Evolutionary conservation across 2,329 filamentous ascomycete genomes (phyloP), one percentile per base, ranked within the genome.

Genomic region (Colletotrichum lentis): DNA sequence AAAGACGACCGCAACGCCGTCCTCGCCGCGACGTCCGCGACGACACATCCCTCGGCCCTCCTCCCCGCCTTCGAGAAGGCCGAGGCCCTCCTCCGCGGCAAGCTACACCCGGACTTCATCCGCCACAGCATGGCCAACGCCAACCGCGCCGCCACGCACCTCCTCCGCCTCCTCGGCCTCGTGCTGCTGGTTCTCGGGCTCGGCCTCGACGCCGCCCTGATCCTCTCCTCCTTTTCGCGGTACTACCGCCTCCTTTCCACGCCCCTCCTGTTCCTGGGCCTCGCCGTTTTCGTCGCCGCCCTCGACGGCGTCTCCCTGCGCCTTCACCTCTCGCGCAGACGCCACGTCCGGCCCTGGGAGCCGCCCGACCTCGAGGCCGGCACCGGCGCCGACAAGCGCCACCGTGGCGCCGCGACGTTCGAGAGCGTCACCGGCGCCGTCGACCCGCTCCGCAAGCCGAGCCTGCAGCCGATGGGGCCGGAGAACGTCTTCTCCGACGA

Each of bases 41-140:
- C 82, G 0, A 83, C 81, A 2, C 81, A 83, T 71, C 81, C 82
- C 1, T 81, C 81, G 0, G 79, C 80, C 1, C 76, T 83, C 5
- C 74, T 81, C 0, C 76, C 78, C 0, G 79, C 79, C 8, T 79
- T 80, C 50, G 71, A 78, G 14, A 73, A 77, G 6, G 75, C 78
- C 62, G 81, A 83, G 63, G 71, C 76, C 14, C 70, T 73, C 4
- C 74, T 83, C 16, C 75, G 79, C 57, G 74, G 75, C 31, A 75
- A 76, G 52, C 75, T 76, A 5, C 80, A 82, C 67, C 79, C 80
- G 2, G 75, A 76, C 44, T 83, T 83, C 72, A 70, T 80, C 43
- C 73, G 70, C 43, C 80, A 78, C 77, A 76, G 75, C 57, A 73
- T 77, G 24, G 73, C 74, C 70, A 83, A 83, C 69, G 75, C 75